A percentile compares a stretch with the other conserved stretches of the same genome.
Conservation (phyloP, 2,329 filamentous ascomycete genomes). For the Gliomastix tumulicola region DNA sequence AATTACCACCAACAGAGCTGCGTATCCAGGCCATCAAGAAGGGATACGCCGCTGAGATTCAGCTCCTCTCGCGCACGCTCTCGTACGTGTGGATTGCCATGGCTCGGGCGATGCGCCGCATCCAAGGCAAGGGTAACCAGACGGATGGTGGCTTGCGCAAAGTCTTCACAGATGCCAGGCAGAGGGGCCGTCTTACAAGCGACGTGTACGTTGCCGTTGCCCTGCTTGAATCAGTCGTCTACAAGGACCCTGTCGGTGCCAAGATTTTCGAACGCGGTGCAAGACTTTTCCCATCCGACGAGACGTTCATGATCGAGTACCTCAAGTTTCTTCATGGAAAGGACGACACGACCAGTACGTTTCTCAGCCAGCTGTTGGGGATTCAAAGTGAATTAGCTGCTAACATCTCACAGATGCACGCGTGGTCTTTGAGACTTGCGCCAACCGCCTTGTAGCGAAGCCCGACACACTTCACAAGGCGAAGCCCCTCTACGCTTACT, state of each 20-base stretch:
- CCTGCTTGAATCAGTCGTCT: slow-evolving; percentile 89
- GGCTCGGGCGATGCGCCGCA: slow-evolving; percentile 86
- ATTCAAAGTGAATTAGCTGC: too few relatives aligned
- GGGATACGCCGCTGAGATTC: slow-evolving; percentile 65
- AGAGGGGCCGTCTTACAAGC: slow-evolving; percentile 80
- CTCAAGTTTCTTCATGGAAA: slow-evolving; percentile 89
- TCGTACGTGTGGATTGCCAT: slow-evolving; percentile 94
- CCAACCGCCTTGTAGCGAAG: slow-evolving; percentile 73
- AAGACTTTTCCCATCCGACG: slow-evolving; percentile 89
- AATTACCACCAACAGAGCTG: slow-evolving; percentile 55
- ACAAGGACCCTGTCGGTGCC: slow-evolving; percentile 84
- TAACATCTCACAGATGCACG: slow-evolving; percentile 54
- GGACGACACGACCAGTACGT: slow-evolving; percentile 88
- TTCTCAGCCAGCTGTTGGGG: too few relatives aligned
- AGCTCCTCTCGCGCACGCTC: slow-evolving; percentile 74
- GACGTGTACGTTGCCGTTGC: slow-evolving; percentile 94
- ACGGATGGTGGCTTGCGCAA: slow-evolving; percentile 73
- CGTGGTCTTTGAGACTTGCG: slow-evolving; percentile 91
- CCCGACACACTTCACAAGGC: slow-evolving; percentile 67
- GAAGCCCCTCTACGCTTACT: slow-evolving; percentile 81
- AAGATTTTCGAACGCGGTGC: slow-evolving; percentile 96
- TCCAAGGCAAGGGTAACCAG: slow-evolving; percentile 72
- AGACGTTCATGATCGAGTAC: slow-evolving; percentile 90
- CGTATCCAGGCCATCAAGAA: slow-evolving; percentile 56
- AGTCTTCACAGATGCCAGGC: slow-evolving; percentile 83